Percentiles rank a stretch among this genome's conserved stretches.
These are phyloP conservation scores for Leccinum pallidistipes DNA, from an alignment of 1,284 basidiomycete genomes.

Conservation along the genomic window DNA sequence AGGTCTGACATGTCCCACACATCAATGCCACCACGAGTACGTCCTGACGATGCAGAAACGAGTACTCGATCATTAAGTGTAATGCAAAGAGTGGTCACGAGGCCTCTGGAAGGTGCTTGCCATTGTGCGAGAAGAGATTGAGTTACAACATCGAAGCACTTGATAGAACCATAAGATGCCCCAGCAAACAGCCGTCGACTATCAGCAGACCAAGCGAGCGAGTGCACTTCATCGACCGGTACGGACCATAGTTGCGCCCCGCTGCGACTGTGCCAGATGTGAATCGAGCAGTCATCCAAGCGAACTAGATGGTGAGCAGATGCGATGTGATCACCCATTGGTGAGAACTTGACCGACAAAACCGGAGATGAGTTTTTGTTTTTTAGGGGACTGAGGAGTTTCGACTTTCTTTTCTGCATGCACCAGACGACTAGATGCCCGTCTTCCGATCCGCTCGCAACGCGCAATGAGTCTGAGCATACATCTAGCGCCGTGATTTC, in stretches of 20 bases:
- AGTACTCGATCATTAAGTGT: conserved; percentile 10
- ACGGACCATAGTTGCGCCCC: neutral
- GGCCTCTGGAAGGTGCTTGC: neutral
- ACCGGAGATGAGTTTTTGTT: conserved; percentile 1
- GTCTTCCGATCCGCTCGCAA: conserved; percentile 5
- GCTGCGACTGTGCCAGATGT: conserved; percentile 15
- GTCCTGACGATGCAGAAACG: conserved; percentile 9
- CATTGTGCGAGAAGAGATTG: neutral
- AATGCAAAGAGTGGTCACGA: conserved; percentile 6
- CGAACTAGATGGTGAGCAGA: neutral
- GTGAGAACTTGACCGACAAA: conserved; percentile 20
- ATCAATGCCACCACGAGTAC: neutral
- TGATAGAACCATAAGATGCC: neutral
- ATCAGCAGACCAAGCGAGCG: conserved; percentile 15
- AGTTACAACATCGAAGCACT: conserved; percentile 1
- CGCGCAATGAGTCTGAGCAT: conserved; percentile 5
- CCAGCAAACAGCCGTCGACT: conserved; percentile 8
- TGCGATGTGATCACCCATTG: conserved; percentile 12
- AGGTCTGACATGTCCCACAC: conserved; percentile 11
- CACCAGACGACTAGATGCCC: conserved; percentile 23
- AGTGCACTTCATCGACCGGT: neutral
- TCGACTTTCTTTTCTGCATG: neutral
- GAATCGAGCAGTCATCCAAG: neutral
- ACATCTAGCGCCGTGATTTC: conserved; percentile 8
- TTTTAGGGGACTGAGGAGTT: neutral